These are phyloP conservation scores for Sporobolomyces phaffii DNA, from an alignment of 768 basidiomycete species.

Conservation along the genomic window DNA sequence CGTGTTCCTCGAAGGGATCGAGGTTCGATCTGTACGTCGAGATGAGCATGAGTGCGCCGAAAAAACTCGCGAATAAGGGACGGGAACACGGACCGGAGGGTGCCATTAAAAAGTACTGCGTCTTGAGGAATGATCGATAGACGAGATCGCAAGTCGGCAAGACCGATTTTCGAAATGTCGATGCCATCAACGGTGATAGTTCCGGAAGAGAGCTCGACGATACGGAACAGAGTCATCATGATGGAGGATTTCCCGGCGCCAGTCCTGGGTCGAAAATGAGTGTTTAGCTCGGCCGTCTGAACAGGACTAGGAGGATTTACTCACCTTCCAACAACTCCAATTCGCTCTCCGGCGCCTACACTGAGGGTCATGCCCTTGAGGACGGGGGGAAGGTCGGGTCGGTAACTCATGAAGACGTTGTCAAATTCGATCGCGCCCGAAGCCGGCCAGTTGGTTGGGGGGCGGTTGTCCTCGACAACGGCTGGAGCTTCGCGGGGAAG, in stretches of 20 bases:
- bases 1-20: constrained; percentile 76
- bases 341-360: constrained; percentile 72
- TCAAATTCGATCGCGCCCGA: constrained; percentile 68
- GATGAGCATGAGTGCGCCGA: background rate
- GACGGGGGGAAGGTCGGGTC: constrained; percentile 80
- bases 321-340: constrained; percentile 70
- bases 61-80: constrained; percentile 49
- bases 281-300: constrained; percentile 45
- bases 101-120: constrained; percentile 61
- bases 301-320: too few relatives aligned
- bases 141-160: constrained; percentile 48
- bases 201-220: constrained; percentile 72
- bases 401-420: constrained; percentile 70
- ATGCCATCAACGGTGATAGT: constrained; percentile 71
- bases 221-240: constrained; percentile 75
- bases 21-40: constrained; percentile 59
- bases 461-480: constrained; percentile 51
- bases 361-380: constrained; percentile 72
- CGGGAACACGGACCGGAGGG: constrained; percentile 41
- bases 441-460: constrained; percentile 65
- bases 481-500: constrained; percentile 52
- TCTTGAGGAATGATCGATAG: constrained; percentile 45
- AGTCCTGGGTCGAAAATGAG: constrained; percentile 44
- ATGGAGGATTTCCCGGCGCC: constrained; percentile 60
- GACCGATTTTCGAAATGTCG: constrained; percentile 74